Conservation (phyloP, 2,329 filamentous ascomycete genomes). For the Dactylellina parvicollis region DNA sequence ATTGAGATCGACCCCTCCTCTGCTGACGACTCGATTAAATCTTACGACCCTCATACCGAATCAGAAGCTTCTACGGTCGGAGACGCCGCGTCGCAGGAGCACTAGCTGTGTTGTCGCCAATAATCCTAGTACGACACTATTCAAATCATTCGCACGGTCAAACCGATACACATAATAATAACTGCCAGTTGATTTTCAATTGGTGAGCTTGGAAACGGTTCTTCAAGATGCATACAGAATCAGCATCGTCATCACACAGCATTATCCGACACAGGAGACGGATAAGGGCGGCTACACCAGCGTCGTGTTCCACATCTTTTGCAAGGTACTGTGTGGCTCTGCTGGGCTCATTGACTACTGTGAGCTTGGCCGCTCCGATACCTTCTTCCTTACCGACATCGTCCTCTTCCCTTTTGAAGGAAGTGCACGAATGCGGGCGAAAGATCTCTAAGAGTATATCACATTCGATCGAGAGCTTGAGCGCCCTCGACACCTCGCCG, state of each 20-base stretch:
- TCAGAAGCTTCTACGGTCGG: conserved; percentile 32
- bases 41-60: conserved; percentile 13
- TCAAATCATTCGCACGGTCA: conserved; percentile 24
- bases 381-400: neutral
- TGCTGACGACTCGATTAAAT: conserved; percentile 34
- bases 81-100: neutral
- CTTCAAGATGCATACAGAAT: conserved; percentile 15
- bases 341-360: conserved; percentile 39
- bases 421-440: conserved; percentile 1
- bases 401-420: conserved; percentile 1
- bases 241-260: conserved; percentile 1
- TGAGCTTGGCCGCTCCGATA: conserved; percentile 30
- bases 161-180: neutral
- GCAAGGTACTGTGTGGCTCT: conserved; percentile 49
- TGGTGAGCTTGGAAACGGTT: neutral
- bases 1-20: conserved; percentile 8
- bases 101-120: conserved; percentile 9
- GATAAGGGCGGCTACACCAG: conserved; percentile 10
- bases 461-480: conserved; percentile 8
- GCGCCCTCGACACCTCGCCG: neutral
- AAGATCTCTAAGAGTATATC: conserved; percentile 14
- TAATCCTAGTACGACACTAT: conserved; percentile 7
- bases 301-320: conserved; percentile 48
- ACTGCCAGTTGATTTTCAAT: conserved; percentile 8
- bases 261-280: conserved; percentile 25